Percentiles rank a stretch among this genome's conserved stretches.
Conservation (phyloP, 768 basidiomycete genomes). For the Coprinopsis cinerea region DNA sequence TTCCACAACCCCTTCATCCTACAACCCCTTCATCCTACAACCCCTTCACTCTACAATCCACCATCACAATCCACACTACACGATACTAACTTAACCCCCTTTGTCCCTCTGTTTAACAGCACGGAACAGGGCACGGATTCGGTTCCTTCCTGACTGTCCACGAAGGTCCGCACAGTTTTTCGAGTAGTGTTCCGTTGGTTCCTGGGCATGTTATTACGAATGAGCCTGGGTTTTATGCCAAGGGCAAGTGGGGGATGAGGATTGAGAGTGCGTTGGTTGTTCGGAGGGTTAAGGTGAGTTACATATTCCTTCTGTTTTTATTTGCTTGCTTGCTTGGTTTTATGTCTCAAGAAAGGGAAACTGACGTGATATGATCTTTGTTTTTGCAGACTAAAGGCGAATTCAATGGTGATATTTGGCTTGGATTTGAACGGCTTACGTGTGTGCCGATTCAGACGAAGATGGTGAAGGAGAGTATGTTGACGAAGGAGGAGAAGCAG, state of each 20-base stretch:
- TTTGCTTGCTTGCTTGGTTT: too few relatives aligned
- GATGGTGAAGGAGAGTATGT: conserved; percentile 81
- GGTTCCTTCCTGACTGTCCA: conserved; percentile 84
- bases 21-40: too few relatives aligned
- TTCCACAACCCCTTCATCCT: too few relatives aligned
- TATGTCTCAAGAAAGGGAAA: too few relatives aligned
- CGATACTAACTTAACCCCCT: too few relatives aligned
- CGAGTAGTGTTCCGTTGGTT: conserved; percentile 57
- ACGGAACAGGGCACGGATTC: conserved; percentile 90
- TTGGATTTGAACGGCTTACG: conserved; percentile 88
- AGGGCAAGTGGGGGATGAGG: conserved; percentile 82
- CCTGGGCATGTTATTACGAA: conserved; percentile 93
- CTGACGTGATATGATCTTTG: too few relatives aligned
- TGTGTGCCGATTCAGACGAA: conserved; percentile 90
- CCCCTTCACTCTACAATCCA: too few relatives aligned
- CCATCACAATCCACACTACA: too few relatives aligned
- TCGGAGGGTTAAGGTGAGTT: conserved; percentile 50
- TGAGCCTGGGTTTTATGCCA: conserved; percentile 88
- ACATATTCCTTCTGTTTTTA: too few relatives aligned
- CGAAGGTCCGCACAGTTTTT: conserved; percentile 80
- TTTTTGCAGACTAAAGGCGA: conserved; percentile 55
- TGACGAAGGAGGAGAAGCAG: conserved; percentile 77
- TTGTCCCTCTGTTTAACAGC: conserved; percentile 40
- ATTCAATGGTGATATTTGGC: conserved; percentile 74
- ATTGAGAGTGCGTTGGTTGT: conserved; percentile 86